Evolutionary conservation across 2,329 filamentous ascomycete genomes (phyloP).

Genomic region (Harringtonia aguacate): DNA sequence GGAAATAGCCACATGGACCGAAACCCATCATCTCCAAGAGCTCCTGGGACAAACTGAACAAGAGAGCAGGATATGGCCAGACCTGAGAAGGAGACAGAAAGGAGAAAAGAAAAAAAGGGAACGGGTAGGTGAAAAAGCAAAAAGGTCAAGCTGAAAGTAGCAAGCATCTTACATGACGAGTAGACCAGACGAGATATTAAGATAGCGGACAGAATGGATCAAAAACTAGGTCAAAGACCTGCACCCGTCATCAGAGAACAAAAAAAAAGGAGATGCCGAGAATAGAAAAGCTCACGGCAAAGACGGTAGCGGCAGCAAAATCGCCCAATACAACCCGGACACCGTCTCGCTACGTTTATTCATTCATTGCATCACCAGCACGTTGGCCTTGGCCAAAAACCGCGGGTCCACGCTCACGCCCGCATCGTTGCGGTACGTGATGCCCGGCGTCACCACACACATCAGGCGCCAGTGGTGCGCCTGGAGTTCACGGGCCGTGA

Average conservation of each 20-base stretch:
- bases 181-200: too few species aligned
- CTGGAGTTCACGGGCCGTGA: conserved; percentile 33
- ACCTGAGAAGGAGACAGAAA: too few species aligned
- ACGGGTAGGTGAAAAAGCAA: too few species aligned
- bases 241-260: too few species aligned
- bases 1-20: neutral
- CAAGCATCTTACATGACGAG: too few species aligned
- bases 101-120: too few species aligned
- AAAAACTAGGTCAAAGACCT: too few species aligned
- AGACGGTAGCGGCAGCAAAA: too few species aligned
- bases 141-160: too few species aligned
- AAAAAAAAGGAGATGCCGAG: too few species aligned
- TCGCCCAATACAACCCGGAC: neutral
- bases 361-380: conserved; percentile 30
- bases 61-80: neutral
- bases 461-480: conserved; percentile 40
- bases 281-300: too few species aligned
- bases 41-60: neutral
- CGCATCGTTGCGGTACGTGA: conserved; percentile 42
- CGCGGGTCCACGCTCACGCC: conserved; percentile 32
- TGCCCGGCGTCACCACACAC: conserved; percentile 41
- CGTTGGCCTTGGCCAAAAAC: conserved; percentile 33
- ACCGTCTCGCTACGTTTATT: neutral
- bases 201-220: too few species aligned
- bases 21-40: neutral